phyloP scores from a whole-genome alignment of 169 alveolate species.

The Toxoplasma gondii region DNA sequence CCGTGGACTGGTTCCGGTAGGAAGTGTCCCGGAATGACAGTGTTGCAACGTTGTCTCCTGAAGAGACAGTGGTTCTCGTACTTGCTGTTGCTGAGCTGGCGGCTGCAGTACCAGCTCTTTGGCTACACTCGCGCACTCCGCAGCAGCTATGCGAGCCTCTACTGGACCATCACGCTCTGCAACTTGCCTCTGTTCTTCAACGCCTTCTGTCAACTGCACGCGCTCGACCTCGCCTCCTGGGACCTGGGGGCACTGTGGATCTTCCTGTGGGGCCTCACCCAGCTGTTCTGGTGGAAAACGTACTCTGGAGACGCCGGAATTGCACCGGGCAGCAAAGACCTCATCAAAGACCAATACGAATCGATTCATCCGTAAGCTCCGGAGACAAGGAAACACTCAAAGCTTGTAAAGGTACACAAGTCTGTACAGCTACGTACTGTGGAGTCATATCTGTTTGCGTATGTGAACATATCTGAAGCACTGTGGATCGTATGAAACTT shows the following conservation, averaged over 20 bases:
- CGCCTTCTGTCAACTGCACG: not conserved
- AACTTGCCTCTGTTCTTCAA: constrained; percentile 67
- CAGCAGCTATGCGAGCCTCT: constrained; percentile 77
- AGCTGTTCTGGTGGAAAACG: constrained; percentile 3
- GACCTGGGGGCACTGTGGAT: not conserved
- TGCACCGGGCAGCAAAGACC: not conserved
- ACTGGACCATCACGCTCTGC: constrained; percentile 77
- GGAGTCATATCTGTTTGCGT: too few species aligned
- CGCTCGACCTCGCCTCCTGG: not conserved
- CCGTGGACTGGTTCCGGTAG: not conserved
- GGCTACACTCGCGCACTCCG: constrained; percentile 72
- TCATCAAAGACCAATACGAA: not conserved
- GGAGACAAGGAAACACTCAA: not conserved
- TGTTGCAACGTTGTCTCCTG: not conserved
- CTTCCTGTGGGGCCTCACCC: constrained; percentile 9
- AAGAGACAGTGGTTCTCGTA: not conserved
- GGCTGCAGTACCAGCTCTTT: constrained; percentile 71
- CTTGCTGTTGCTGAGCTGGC: constrained; percentile 44
- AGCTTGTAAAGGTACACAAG: too few species aligned
- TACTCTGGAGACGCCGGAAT: constrained; percentile 16
- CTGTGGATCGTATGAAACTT: too few species aligned
- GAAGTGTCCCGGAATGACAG: not conserved
- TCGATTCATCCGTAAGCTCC: constrained; percentile 6
- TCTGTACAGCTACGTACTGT: too few species aligned
- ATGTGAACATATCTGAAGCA: too few species aligned